A percentile compares a stretch with the other conserved stretches of the same genome.
These are phyloP conservation scores for Eremothecium sinecaudum DNA, from an alignment of 1,139 yeast genomes.

Conservation along the genomic window DNA sequence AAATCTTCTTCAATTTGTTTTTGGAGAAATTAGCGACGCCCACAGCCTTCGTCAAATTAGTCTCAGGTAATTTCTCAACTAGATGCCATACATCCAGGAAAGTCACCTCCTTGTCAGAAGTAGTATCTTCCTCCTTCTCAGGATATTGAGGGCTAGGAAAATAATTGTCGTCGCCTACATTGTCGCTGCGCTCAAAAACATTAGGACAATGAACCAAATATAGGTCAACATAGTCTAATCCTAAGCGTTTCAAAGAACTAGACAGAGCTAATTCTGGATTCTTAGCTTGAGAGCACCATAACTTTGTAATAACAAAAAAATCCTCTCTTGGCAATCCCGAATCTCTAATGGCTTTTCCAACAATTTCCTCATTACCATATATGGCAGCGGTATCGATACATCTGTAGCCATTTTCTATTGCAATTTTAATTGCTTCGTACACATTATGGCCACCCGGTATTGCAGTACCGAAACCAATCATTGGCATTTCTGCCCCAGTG, in stretches of 20 bases:
- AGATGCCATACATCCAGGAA: slow-evolving; percentile 74
- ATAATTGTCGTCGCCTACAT: too few relatives aligned
- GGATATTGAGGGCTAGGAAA: too few relatives aligned
- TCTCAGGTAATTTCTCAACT: slow-evolving; percentile 50
- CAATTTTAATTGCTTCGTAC: slow-evolving; percentile 53
- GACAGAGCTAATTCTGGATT: slow-evolving; percentile 48
- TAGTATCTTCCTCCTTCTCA: too few relatives aligned
- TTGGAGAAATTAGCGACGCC: slow-evolving; percentile 83
- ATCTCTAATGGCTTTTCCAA: slow-evolving; percentile 56
- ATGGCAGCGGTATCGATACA: slow-evolving; percentile 70
- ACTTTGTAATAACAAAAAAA: slow-evolving; percentile 63
- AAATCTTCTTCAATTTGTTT: slow-evolving; percentile 61
- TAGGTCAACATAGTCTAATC: slow-evolving; percentile 61
- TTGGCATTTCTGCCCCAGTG: slow-evolving; percentile 54
- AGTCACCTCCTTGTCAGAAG: too few relatives aligned
- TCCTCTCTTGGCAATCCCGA: slow-evolving; percentile 72
- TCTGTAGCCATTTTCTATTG: slow-evolving; percentile 64
- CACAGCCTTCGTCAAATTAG: slow-evolving; percentile 62
- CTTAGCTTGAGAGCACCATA: slow-evolving; percentile 66
- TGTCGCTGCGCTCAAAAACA: slow-evolving; percentile 60
- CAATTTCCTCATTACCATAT: slow-evolving; percentile 68
- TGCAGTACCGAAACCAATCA: slow-evolving; percentile 63
- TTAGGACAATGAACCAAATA: slow-evolving; percentile 77
- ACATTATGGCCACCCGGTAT: slow-evolving; percentile 49
- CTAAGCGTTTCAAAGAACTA: slow-evolving; percentile 54